Evolutionary conservation across 106 monocot genomes (phyloP).

Genomic region (Allium cepa): DNA sequence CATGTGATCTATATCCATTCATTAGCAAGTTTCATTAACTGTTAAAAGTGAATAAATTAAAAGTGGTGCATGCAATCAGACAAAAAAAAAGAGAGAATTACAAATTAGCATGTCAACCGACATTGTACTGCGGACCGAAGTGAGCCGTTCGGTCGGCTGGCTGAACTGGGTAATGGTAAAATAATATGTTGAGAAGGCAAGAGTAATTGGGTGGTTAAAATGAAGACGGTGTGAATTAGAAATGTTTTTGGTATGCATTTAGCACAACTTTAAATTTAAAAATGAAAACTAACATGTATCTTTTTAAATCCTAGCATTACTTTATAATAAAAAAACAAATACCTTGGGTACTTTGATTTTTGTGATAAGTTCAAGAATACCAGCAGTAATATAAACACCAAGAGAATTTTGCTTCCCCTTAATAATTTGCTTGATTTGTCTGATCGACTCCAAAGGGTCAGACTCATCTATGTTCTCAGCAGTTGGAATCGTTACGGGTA

Average conservation of each 20-base stretch:
- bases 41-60: slow-evolving; percentile 27
- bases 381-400: slow-evolving; percentile 45
- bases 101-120: no score
- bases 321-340: not conserved
- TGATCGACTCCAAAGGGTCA: slow-evolving; percentile 36
- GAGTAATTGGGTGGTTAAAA: no score
- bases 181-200: slow-evolving; percentile 1
- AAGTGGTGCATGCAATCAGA: no score
- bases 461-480: slow-evolving; percentile 12
- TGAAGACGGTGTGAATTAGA: no score
- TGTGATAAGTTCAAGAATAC: slow-evolving; percentile 32
- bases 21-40: slow-evolving; percentile 19
- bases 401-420: slow-evolving; percentile 46
- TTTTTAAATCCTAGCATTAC: no score
- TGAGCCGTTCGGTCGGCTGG: no score
- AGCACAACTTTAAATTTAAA: not conserved
- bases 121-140: no score
- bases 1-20: no score
- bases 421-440: slow-evolving; percentile 31
- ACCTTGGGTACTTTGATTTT: slow-evolving; percentile 57
- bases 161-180: no score
- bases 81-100: no score
- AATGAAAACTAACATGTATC: not conserved
- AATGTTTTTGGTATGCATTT: no score
- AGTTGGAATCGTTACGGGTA: slow-evolving; percentile 36